Evolutionary conservation across 1,284 basidiomycete genomes (phyloP), one percentile per base, ranked within the genome.

Genomic region (Cryptococcus hybrid): DNA sequence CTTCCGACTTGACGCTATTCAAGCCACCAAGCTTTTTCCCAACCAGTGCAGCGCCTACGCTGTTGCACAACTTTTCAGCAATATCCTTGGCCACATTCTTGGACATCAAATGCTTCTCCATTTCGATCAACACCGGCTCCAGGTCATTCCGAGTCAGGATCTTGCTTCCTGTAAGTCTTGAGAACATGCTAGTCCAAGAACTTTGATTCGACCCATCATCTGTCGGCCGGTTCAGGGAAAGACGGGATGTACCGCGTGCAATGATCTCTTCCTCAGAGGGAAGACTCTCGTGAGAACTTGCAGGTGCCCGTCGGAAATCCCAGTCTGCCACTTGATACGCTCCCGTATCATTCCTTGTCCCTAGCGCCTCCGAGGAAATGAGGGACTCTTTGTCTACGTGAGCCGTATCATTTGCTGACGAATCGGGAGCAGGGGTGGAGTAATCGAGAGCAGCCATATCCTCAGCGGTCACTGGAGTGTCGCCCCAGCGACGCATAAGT

Each of bases 41-140:
- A 6, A 95, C 83, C 42, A 99, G 82, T 44, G 85, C 86, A 65
- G 91, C 86, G 1, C 91, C 92, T 9, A 99, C 93, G 12, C 89
- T 87, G 68, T 95, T 91, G 72, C 94, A 97, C 3, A 99, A 86
- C 75, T 94, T 91, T 60, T 94, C 90, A 7, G 95, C 84, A 62
- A 99, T 96, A 58, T 96, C 92, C 75, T 86, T 90, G 6, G 96
- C 96, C 2, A 99, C 96, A 69, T 99, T 99, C 82, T 99, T 99
- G 79, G 90, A 87, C 90, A 98, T 97, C 49, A 99, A 82, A 75
- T 98, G 95, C 62, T 93, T 89, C 73, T 95, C 92, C 93, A 99
- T 99, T 18, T 87, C 89, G 47, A 88, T 87, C 30, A 99, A 77
- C 0, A 96, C 91, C 5, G 95, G 94, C 61, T 85, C 85, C 43